These are phyloP conservation scores for Malassezia cuniculi DNA, from an alignment of 1,284 basidiomycete species.

Conservation along the genomic window DNA sequence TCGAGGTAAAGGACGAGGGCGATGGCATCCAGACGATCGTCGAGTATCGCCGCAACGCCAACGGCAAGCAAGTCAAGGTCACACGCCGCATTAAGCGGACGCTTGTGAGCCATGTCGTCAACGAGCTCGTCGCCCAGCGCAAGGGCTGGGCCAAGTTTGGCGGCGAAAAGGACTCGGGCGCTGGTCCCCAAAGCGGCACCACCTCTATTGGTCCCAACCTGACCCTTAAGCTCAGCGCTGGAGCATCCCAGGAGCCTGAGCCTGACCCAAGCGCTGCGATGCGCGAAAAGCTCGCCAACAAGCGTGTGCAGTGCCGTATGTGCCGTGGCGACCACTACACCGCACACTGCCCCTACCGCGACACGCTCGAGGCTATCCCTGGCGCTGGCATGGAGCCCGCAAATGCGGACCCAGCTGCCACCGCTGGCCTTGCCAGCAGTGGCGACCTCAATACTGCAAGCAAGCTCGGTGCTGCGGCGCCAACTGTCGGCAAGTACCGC, in stretches of 20 bases:
- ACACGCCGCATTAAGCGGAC: constrained; percentile 75
- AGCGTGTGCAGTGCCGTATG: constrained; percentile 80
- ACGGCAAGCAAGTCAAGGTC: constrained; percentile 87
- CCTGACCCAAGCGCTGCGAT: constrained; percentile 58
- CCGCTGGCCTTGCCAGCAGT: constrained; percentile 7
- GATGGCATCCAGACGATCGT: constrained; percentile 76
- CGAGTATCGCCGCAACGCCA: constrained; percentile 74
- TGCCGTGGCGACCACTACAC: constrained; percentile 98
- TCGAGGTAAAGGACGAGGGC: constrained; percentile 61
- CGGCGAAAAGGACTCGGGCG: constrained; percentile 69
- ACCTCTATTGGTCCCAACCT: constrained; percentile 92
- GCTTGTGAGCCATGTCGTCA: constrained; percentile 80
- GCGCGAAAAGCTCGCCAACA: constrained; percentile 58
- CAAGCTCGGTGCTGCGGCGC: constrained; percentile 40
- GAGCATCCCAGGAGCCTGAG: constrained; percentile 52
- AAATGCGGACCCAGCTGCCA: constrained; percentile 12
- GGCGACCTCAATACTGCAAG: constrained; percentile 49
- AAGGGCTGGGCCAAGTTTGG: constrained; percentile 92
- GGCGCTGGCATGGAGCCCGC: constrained; percentile 48
- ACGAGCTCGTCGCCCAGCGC: constrained; percentile 81
- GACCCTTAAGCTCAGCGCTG: constrained; percentile 66
- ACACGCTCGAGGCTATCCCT: constrained; percentile 59
- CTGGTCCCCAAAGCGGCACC: constrained; percentile 70
- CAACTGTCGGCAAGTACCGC: constrained; percentile 65
- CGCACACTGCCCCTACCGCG: constrained; percentile 95